phyloP scores from a whole-genome alignment of 164 flowering plant genomes.

The Vitis riparia region DNA sequence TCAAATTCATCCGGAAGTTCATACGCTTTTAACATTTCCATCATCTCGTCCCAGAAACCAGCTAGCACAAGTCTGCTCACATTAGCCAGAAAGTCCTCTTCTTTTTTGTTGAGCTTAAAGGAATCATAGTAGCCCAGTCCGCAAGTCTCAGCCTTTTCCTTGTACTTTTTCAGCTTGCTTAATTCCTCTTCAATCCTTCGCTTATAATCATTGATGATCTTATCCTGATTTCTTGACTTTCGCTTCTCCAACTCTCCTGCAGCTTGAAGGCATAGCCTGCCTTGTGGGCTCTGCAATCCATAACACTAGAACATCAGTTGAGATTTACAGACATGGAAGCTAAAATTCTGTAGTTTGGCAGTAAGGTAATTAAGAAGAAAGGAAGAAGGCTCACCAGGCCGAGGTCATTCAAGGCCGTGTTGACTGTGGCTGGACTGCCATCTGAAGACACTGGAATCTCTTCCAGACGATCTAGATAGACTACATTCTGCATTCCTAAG shows the following conservation, averaged over 20 bases:
- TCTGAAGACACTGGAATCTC: conserved; percentile 42
- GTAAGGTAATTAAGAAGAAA: background rate
- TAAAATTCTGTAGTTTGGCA: no score
- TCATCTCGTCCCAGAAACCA: conserved; percentile 54
- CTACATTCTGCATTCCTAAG: conserved; percentile 36
- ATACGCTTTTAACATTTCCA: conserved; percentile 43
- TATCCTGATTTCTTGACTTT: background rate
- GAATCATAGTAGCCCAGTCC: conserved; percentile 50
- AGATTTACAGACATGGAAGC: no score
- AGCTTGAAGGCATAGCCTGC: conserved; percentile 8
- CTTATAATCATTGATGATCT: background rate
- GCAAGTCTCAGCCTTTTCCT: background rate
- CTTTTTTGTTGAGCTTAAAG: conserved; percentile 41
- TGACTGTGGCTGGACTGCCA: conserved; percentile 8
- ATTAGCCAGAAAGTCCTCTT: conserved; percentile 43
- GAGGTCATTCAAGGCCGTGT: conserved; percentile 45
- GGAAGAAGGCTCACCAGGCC: conserved; percentile 53
- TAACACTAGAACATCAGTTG: background rate
- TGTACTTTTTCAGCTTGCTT: conserved; percentile 19
- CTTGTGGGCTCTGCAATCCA: conserved; percentile 4
- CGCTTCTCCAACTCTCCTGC: conserved; percentile 4
- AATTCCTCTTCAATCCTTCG: background rate
- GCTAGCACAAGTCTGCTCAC: conserved; percentile 44
- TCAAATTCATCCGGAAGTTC: conserved; percentile 57
- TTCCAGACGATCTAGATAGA: conserved; percentile 31